Evolutionary conservation across 2,329 filamentous ascomycete species (phyloP).

Genomic region (Zymoseptoria brevis): DNA sequence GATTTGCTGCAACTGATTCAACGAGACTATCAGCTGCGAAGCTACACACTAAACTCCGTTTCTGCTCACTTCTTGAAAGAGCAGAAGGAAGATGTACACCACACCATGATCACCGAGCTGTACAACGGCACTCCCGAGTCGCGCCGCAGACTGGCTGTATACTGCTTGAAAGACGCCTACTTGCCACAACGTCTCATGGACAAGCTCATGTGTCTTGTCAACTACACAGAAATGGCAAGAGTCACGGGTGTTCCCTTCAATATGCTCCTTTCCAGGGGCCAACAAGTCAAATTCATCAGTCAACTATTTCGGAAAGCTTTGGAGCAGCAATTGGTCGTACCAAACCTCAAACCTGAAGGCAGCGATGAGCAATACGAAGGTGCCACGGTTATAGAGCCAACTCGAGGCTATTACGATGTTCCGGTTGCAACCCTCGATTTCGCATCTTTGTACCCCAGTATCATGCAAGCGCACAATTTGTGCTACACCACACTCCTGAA

Average conservation of each 20-base stretch:
- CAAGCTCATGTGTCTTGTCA: slow-evolving; percentile 95
- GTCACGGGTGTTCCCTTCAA: slow-evolving; percentile 98
- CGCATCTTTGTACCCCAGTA: slow-evolving; percentile 94
- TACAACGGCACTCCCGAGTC: slow-evolving; percentile 96
- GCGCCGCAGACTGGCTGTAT: slow-evolving; percentile 79
- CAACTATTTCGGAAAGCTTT: slow-evolving; percentile 92
- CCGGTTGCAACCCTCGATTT: slow-evolving; percentile 98
- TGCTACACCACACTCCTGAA: slow-evolving; percentile 93
- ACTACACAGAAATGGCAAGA: slow-evolving; percentile 99
- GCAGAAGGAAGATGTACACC: slow-evolving; percentile 97
- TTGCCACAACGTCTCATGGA: slow-evolving; percentile 91
- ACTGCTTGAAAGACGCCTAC: slow-evolving; percentile 96
- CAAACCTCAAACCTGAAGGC: slow-evolving; percentile 64
- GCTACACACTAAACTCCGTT: slow-evolving; percentile 95
- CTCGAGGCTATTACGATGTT: slow-evolving; percentile 85
- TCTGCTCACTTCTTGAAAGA: slow-evolving; percentile 91
- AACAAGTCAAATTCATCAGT: slow-evolving; percentile 96
- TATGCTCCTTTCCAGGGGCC: slow-evolving; percentile 79
- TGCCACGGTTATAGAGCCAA: slow-evolving; percentile 94
- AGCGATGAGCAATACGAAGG: slow-evolving; percentile 90
- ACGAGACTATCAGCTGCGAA: slow-evolving; percentile 86
- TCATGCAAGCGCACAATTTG: slow-evolving; percentile 96
- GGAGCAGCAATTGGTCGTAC: slow-evolving; percentile 89
- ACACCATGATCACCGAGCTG: slow-evolving; percentile 98
- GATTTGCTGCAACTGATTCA: slow-evolving; percentile 93